Evolutionary conservation across 2,329 filamentous ascomycete species (phyloP).

Genomic region (Myriosclerotinia scirpicola): DNA sequence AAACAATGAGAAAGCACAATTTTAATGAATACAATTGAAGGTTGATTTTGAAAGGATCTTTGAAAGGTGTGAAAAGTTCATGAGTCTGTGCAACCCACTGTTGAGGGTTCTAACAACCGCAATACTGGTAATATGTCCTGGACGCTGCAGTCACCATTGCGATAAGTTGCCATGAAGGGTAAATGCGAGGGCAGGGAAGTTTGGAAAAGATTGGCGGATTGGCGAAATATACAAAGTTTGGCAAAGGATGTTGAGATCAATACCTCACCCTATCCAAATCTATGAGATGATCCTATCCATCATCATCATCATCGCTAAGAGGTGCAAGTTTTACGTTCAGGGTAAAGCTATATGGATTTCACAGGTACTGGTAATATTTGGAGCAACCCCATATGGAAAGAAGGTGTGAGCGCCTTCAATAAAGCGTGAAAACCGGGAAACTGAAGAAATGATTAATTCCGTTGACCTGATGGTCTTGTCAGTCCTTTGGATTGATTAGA

Average conservation of each 20-base stretch:
- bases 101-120: background rate
- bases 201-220: background rate
- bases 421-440: background rate
- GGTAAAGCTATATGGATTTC: background rate
- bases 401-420: background rate
- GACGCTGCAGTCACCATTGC: background rate
- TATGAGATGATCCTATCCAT: background rate
- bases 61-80: too few species aligned
- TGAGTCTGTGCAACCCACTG: too few species aligned
- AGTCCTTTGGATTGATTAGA: too few species aligned
- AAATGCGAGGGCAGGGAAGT: background rate
- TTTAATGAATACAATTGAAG: too few species aligned
- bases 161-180: background rate
- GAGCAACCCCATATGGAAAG: background rate
- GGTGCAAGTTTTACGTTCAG: background rate
- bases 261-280: background rate
- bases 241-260: background rate
- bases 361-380: too few species aligned
- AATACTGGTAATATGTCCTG: background rate
- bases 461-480: background rate
- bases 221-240: background rate
- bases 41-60: too few species aligned
- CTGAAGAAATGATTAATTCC: background rate
- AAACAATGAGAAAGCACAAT: too few species aligned
- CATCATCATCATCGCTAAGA: background rate